These are phyloP conservation scores for Tephrocybe sp. DNA, from an alignment of 768 basidiomycete species.

Conservation along the genomic window DNA sequence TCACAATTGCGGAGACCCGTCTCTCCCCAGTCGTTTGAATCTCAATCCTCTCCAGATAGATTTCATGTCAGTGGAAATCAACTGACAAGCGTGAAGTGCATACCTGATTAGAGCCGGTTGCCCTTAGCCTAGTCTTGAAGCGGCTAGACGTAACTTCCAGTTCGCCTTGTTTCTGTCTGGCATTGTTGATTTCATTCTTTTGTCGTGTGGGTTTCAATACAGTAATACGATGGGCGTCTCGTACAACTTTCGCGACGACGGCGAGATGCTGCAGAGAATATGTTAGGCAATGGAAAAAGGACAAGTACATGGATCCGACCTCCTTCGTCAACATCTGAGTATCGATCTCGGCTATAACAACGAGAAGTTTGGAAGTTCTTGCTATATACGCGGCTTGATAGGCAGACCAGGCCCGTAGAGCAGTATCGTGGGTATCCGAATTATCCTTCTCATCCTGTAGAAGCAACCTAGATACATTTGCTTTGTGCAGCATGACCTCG, in stretches of 20 bases:
- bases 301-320: slow-evolving; percentile 23
- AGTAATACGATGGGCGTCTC: slow-evolving; percentile 36
- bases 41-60: slow-evolving; percentile 18
- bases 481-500: slow-evolving; percentile 25
- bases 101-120: slow-evolving; percentile 27
- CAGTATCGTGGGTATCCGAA: slow-evolving; percentile 21
- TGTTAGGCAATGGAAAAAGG: not conserved
- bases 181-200: slow-evolving; percentile 45
- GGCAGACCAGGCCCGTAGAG: slow-evolving; percentile 47
- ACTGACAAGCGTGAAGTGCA: not conserved
- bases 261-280: slow-evolving; percentile 32
- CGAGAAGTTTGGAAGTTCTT: slow-evolving; percentile 15
- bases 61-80: not conserved
- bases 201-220: slow-evolving; percentile 41
- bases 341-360: slow-evolving; percentile 22
- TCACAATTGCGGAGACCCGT: slow-evolving; percentile 22
- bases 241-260: slow-evolving; percentile 37
- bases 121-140: slow-evolving; percentile 43
- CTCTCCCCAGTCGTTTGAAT: slow-evolving; percentile 15
- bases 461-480: slow-evolving; percentile 29
- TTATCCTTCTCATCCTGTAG: slow-evolving; percentile 21
- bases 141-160: slow-evolving; percentile 38
- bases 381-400: slow-evolving; percentile 31
- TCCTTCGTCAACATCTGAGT: slow-evolving; percentile 20
- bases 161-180: slow-evolving; percentile 24